These are phyloP conservation scores for Penicillium sp. DNA, from an alignment of 2,329 filamentous ascomycete genomes.

Conservation along the genomic window DNA sequence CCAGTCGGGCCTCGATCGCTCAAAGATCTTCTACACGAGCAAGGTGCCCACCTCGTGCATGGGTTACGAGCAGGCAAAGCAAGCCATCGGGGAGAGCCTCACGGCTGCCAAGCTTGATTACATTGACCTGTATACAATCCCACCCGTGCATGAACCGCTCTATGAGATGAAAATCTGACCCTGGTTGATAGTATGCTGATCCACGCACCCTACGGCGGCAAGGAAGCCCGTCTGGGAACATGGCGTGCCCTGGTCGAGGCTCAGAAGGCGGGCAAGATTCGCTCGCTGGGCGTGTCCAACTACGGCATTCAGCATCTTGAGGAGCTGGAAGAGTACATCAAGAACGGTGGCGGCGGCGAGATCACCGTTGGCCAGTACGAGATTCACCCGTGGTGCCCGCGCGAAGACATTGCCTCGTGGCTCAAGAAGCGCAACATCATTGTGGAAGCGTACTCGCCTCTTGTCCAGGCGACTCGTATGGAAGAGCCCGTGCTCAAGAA, in stretches of 20 bases:
- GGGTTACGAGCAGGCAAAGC: slow-evolving; percentile 60
- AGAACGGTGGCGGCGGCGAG: slow-evolving; percentile 50
- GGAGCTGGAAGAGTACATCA: slow-evolving; percentile 37
- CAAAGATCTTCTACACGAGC: slow-evolving; percentile 57
- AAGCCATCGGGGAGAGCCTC: slow-evolving; percentile 59
- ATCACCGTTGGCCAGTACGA: slow-evolving; percentile 85
- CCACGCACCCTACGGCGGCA: slow-evolving; percentile 37
- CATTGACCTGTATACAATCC: slow-evolving; percentile 53
- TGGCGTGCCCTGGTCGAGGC: slow-evolving; percentile 40
- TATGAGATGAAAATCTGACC: slow-evolving; percentile 3
- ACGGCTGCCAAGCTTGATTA: slow-evolving; percentile 58
- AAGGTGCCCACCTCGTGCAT: slow-evolving; percentile 51
- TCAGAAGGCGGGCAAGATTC: slow-evolving; percentile 34
- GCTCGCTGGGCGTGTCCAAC: slow-evolving; percentile 39
- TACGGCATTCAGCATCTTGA: slow-evolving; percentile 37
- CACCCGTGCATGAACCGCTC: neutral
- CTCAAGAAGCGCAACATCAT: slow-evolving; percentile 58
- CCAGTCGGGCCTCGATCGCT: slow-evolving; percentile 47
- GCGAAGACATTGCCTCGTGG: slow-evolving; percentile 76
- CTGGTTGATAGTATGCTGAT: slow-evolving; percentile 29
- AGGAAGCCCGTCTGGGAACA: slow-evolving; percentile 33
- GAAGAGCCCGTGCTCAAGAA: slow-evolving; percentile 49
- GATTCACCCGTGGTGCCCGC: slow-evolving; percentile 78
- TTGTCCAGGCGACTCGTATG: slow-evolving; percentile 42
- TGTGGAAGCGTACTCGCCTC: slow-evolving; percentile 51